phyloP scores from a whole-genome alignment of 202 grass and related monocot species.

The Brachypodium distachyon region DNA sequence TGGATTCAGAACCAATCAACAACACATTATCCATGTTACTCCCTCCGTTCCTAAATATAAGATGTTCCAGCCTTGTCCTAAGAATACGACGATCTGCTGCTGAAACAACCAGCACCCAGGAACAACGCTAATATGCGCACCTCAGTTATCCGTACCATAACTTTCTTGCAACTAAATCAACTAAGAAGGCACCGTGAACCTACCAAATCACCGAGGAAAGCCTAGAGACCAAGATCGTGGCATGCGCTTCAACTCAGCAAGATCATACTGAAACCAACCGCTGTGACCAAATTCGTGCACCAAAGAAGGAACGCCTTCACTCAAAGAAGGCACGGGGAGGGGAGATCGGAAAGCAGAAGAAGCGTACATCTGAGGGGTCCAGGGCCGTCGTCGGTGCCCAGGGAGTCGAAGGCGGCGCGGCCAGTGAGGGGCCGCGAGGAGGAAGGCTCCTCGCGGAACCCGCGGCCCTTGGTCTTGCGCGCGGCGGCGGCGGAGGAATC shows the following conservation, averaged over 20 bases:
- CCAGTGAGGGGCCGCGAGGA: conserved; percentile 21
- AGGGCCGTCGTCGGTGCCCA: conserved; percentile 54
- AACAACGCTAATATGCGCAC: neutral
- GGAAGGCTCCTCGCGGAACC: conserved; percentile 56
- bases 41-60: no score
- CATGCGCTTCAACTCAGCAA: neutral
- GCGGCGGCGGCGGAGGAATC: conserved; percentile 12
- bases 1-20: neutral
- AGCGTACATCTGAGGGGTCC: conserved; percentile 67
- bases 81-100: neutral
- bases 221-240: neutral
- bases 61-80: no score
- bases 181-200: neutral
- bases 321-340: neutral
- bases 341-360: neutral
- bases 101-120: neutral
- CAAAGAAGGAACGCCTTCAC: neutral
- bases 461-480: conserved; percentile 59
- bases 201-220: neutral
- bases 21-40: neutral
- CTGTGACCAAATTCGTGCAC: neutral
- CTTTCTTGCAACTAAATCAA: neutral
- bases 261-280: neutral
- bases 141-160: neutral
- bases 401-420: conserved; percentile 51